Base-by-base conservation (phyloP, 768 basidiomycete species). In the Auricularia sp. region DNA sequence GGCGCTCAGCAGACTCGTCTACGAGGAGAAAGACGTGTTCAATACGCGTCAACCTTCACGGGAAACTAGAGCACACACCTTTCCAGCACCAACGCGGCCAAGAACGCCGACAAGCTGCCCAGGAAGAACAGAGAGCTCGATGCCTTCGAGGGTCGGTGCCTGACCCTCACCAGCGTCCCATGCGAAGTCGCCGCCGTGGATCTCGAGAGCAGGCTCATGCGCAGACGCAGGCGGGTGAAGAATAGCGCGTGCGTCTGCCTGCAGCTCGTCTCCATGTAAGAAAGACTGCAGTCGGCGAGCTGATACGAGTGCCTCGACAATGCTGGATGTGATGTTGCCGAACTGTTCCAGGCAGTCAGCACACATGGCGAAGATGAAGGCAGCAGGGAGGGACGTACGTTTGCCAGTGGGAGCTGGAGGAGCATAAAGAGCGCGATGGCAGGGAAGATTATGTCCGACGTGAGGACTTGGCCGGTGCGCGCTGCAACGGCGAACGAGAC, bases 361-460 rank as follows among this genome's bases (percentile, higher is more conserved):
- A 45, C 24, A 3, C 21, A 16, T 63, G 58, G n/a, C 29, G 29
- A 29, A 29, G 29, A 29, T 29, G 29, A 29, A 29, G 29, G 29
- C 29, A 29, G 29, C 29, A 29, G 29, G 29, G 29, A 29, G 29
- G 65, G 24, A 72, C 79, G 47, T 72, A 89, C 88, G 89, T 92
- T 90, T 2, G 84, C 89, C 29, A 95, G 78, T 1, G 93, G 93
- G 76, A 94, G 94, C 65, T 88, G 86, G 35, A 96, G 77, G 0
- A 96, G 79, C 85, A 91, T 87, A 77, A 94, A 95, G 35, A 95
- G 76, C 0, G 92, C 88, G 67, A 98, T 94, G 0, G 92, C 87
- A 18, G 96, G 96, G 82, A 98, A 98, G 68, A 98, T 95, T 62
- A 93, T 78, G 67, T 97, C 94, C 0, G 89, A 85, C 0, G 96